A percentile compares a stretch with the other conserved stretches of the same genome.
Conservation (phyloP, 2,329 filamentous ascomycete genomes). For the Chrysoporthe austroafricana region DNA sequence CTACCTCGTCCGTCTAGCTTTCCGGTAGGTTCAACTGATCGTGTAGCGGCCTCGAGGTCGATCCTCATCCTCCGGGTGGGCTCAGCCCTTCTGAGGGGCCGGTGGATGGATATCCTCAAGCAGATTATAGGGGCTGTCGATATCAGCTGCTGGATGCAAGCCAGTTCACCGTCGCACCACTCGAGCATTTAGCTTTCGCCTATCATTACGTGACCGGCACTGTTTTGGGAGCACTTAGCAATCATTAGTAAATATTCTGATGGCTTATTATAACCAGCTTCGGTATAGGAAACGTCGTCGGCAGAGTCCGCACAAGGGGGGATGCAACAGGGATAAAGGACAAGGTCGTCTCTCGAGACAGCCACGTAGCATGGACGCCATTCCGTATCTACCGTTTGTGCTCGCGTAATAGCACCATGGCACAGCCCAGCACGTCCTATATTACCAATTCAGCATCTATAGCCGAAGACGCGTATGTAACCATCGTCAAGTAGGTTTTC, state of each 20-base stretch:
- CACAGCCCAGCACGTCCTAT: constrained; percentile 15
- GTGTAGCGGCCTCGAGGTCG: not conserved
- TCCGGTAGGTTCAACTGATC: not conserved
- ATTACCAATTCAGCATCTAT: constrained; percentile 3
- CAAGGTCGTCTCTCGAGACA: constrained; percentile 11
- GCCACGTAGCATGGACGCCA: constrained; percentile 19
- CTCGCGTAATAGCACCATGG: constrained; percentile 5
- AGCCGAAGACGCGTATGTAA: not conserved
- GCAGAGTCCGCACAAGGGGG: not conserved
- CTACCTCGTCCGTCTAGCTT: not conserved
- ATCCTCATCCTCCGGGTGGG: not conserved
- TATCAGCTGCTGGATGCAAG: not conserved
- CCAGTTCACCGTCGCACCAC: not conserved
- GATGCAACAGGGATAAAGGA: not conserved
- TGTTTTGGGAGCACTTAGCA: not conserved
- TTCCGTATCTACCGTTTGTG: constrained; percentile 19
- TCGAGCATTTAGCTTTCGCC: not conserved
- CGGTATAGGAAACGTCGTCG: not conserved
- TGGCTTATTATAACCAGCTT: not conserved
- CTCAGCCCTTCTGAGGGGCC: no score
- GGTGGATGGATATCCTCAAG: not conserved
- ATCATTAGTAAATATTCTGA: not conserved
- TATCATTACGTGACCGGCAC: not conserved
- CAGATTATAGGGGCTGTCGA: not conserved
- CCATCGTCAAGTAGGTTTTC: not conserved